Evolutionary conservation across 768 basidiomycete genomes (phyloP), one percentile per base, ranked within the genome.

Genomic region (Krasilnikovozyma curviuscula): DNA sequence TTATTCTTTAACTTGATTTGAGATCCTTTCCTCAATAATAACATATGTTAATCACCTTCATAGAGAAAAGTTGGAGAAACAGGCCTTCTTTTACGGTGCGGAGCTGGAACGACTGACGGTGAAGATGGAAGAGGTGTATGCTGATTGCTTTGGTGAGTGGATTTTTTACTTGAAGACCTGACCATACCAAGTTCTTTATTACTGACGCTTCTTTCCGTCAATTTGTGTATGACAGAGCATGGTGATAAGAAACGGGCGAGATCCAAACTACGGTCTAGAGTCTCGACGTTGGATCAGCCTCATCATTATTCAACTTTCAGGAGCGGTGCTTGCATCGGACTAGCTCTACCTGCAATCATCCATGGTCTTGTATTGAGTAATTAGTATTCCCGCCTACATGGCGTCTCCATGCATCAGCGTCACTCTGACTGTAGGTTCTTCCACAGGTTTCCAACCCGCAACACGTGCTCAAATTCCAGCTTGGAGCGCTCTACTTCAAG

Each of bases 241-340:
- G 89, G 88, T 3, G 75, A 93, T 63, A 71, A 69, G 58, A 95
- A 88, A n/a, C n/a, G n/a, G n/a, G n/a, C n/a, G 65, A 75, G 70
- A 52, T 86, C 91, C 0, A 66, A 75, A 37, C 68, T 67, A 13
- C 71, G 74, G 31, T 71, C 95, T 23, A 73, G 84, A 40, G 70
- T 73, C 4, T 67, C 68, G 1, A 55, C 66, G 8, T 60, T 61
- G 24, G 63, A 66, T 10, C 79, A 73, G 56, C 76, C 70, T 7
- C 77, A 81, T 51, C 76, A 83, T 57, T 71, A 70, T 56, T 79
- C 74, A 56, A 74, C 77, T 0, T 83, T 84, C 59, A 70, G 79
- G 38, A 76, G 81, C 0, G 88, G 84, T 0, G 28, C 80, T 2
- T 70, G 70, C 53, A 59, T 91, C 5, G 88, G 88, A 1, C 56